Conservation (phyloP, 23 red algal species). For the Gracilaria vermiculophylla region DNA sequence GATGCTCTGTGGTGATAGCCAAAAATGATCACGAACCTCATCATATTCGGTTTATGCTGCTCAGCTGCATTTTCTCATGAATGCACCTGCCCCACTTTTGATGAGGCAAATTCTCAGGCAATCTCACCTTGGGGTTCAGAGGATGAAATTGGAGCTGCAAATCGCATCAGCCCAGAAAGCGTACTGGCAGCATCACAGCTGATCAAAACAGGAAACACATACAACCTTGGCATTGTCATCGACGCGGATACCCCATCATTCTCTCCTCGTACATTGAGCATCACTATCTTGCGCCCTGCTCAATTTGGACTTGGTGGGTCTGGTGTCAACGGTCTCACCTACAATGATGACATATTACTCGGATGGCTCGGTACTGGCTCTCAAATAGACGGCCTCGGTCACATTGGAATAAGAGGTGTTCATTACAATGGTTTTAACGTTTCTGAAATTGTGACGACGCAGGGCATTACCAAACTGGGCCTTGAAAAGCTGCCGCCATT, state of each 20-base stretch:
- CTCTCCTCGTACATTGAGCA: background rate
- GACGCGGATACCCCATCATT: background rate
- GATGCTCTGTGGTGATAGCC: too few relatives aligned
- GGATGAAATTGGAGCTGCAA: slow-evolving; percentile 22
- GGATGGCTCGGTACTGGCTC: background rate
- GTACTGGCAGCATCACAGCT: background rate
- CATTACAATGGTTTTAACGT: slow-evolving; percentile 23
- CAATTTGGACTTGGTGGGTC: background rate
- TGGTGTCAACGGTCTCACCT: background rate
- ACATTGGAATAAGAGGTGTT: background rate
- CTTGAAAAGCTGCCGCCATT: slow-evolving; percentile 1
- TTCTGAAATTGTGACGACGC: background rate
- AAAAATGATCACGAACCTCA: too few relatives aligned
- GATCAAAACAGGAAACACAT: background rate
- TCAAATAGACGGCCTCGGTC: slow-evolving; percentile 5
- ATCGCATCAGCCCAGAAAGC: background rate
- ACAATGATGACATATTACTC: background rate
- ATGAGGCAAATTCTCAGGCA: too few relatives aligned
- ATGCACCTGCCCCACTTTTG: too few relatives aligned
- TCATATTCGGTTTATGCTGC: too few relatives aligned
- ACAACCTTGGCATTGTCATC: slow-evolving; percentile 13
- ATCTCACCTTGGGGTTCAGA: background rate
- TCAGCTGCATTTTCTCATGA: too few relatives aligned
- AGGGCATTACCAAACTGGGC: background rate
- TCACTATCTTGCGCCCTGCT: background rate